These are phyloP conservation scores for Colletotrichum godetiae DNA, from an alignment of 2,329 filamentous ascomycete genomes.

Conservation along the genomic window DNA sequence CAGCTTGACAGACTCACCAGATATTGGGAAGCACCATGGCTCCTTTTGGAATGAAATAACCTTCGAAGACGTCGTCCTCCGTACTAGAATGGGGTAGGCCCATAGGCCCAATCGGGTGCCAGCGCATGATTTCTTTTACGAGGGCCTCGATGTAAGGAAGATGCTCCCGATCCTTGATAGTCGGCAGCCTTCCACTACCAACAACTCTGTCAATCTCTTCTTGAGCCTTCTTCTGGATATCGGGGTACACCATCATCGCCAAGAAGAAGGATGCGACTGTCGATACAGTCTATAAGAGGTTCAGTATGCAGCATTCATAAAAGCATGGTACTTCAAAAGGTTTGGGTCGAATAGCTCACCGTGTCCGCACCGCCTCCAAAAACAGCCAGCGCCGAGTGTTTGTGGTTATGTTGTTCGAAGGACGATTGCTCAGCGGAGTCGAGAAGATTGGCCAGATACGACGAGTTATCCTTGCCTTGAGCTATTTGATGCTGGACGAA, in stretches of 20 bases:
- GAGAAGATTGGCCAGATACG: constrained; percentile 20
- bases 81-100: constrained; percentile 50
- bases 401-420: constrained; percentile 11
- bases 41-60: constrained; percentile 32
- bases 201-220: constrained; percentile 64
- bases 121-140: constrained; percentile 67
- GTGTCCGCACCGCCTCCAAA: constrained; percentile 37
- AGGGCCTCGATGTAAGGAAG: constrained; percentile 65
- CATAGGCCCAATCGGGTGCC: constrained; percentile 64
- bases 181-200: constrained; percentile 57
- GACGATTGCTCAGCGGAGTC: not conserved
- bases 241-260: constrained; percentile 58
- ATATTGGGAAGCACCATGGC: constrained; percentile 39
- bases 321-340: no score
- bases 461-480: constrained; percentile 23
- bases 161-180: constrained; percentile 57
- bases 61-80: constrained; percentile 33
- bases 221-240: constrained; percentile 57
- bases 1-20: constrained; percentile 48
- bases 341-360: constrained; percentile 37
- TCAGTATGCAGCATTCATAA: not conserved
- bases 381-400: constrained; percentile 27
- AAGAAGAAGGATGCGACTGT: constrained; percentile 56
- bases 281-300: constrained; percentile 41
- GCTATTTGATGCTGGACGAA: constrained; percentile 41